A percentile compares a stretch with the other conserved stretches of the same genome.
These are phyloP conservation scores for Puccinia polysora DNA, from an alignment of 1,284 basidiomycete genomes.

Conservation along the genomic window DNA sequence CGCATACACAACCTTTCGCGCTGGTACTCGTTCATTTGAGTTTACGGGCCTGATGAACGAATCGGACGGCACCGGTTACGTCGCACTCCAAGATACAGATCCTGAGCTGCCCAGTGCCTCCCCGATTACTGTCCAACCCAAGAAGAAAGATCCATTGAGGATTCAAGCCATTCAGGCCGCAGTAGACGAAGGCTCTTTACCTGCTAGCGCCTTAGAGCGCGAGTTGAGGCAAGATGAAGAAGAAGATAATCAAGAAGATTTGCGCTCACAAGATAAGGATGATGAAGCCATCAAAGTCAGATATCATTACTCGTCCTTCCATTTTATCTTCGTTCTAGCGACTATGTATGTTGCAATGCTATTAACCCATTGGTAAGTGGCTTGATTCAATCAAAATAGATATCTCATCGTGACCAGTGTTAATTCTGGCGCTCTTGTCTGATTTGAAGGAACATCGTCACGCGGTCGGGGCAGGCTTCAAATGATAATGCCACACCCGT, in stretches of 20 bases:
- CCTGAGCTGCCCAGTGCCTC: conserved; percentile 1
- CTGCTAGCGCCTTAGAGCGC: conserved; percentile 83
- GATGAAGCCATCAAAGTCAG: conserved; percentile 95
- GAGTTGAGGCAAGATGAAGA: conserved; percentile 62
- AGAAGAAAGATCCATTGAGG: conserved; percentile 75
- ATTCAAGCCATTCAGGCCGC: conserved; percentile 94
- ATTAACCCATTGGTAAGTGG: conserved; percentile 91
- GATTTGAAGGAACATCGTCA: conserved; percentile 32
- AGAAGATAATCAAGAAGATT: conserved; percentile 66
- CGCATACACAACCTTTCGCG: conserved; percentile 91
- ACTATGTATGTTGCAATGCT: conserved; percentile 98
- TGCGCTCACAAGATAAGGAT: conserved; percentile 53
- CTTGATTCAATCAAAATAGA: no score
- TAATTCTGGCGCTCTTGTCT: conserved; percentile 18
- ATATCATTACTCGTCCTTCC: conserved; percentile 99
- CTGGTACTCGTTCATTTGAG: conserved; percentile 80
- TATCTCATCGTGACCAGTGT: no score
- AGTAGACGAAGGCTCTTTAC: conserved; percentile 74
- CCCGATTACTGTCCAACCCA: conserved; percentile 68
- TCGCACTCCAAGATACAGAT: conserved; percentile 41
- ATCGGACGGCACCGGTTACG: conserved; percentile 30
- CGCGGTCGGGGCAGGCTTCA: conserved; percentile 30
- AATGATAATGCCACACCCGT: conserved; percentile 61
- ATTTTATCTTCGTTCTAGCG: conserved; percentile 91
- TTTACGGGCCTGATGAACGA: conserved; percentile 58